Base-by-base conservation (phyloP, 2,329 filamentous ascomycete genomes). In the Cryphonectria radicalis region DNA sequence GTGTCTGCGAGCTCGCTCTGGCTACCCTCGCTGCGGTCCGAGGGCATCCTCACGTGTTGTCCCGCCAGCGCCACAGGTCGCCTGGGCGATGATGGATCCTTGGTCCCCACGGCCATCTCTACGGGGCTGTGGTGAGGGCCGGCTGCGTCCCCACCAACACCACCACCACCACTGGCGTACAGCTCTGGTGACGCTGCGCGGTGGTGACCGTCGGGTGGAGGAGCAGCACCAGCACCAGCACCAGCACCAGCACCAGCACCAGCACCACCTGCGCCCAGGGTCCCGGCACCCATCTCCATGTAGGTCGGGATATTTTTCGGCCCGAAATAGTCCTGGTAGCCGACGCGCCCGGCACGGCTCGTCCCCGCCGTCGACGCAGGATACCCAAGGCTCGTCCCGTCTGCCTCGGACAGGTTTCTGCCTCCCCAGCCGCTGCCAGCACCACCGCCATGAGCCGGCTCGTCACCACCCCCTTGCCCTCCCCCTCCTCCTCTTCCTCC, bases 101-200 rank as follows among this genome's bases (percentile, higher is more conserved):
- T 55, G 0, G 63, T 46, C 14, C 25, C 57, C 57, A 32, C 32
- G 32, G 19, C 57, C 57, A 28, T 28, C 57, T 32, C 57, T 22
- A 60, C 37, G 4, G 46, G 46, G 46, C 46, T 50, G 19, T 50
- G 46, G 19, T 50, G 46, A 2, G 46, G 46, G 19, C 46, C 43
- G n/a, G 22, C 22, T n/a, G 46, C 46, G 46, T 50, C 32, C 59
- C 35, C 11, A 40, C 22, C 1, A 19, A n/a, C 37, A 40, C 37
- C 37, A 40, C 8, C 37, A 40, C 8, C 37, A 2, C 59, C 59
- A 22, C 37, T 78, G n/a, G 74, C 74, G n/a, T 73, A 75, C 43
- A 74, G 68, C 3, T 76, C 77, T 4, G 80, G 80, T 70, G 78
- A 80, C 43, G 79, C 78, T 10, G 77, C 76, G 8, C n/a, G 63